phyloP scores from a whole-genome alignment of 2,329 filamentous ascomycete genomes.

The Cordyceps cicadae region DNA sequence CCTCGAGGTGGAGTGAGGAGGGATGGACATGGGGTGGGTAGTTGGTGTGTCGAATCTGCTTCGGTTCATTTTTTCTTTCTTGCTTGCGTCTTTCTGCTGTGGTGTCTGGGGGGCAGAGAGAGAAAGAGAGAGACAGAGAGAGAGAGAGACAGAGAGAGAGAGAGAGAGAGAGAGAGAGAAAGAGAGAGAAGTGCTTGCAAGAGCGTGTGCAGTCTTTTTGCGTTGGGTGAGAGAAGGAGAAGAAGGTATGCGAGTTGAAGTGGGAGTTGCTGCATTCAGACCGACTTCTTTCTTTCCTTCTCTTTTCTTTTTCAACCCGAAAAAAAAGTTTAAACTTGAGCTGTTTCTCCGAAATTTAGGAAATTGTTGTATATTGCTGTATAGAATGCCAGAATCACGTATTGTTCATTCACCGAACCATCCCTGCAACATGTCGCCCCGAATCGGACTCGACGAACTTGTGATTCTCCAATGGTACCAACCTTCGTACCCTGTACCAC shows the following conservation, averaged over 20 bases:
- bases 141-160: background rate
- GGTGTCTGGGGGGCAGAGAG: background rate
- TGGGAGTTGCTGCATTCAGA: background rate
- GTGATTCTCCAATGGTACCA: too few relatives aligned
- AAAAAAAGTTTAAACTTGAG: background rate
- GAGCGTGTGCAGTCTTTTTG: background rate
- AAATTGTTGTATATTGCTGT: background rate
- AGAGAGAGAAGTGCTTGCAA: too few relatives aligned
- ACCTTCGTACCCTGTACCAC: too few relatives aligned
- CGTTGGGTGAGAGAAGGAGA: background rate
- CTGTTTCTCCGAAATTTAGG: background rate
- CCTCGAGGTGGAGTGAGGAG: constrained; percentile 43
- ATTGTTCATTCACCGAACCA: too few relatives aligned
- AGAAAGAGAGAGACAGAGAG: background rate
- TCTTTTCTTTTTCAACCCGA: background rate
- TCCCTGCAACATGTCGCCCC: too few relatives aligned
- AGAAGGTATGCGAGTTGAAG: background rate
- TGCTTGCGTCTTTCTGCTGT: too few relatives aligned
- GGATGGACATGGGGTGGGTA: background rate
- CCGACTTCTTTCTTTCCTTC: background rate
- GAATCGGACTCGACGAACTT: background rate
- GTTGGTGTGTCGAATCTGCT: too few relatives aligned
- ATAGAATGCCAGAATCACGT: background rate
- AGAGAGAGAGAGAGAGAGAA: background rate
- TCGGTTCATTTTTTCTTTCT: too few relatives aligned